Percentiles rank a stretch among this genome's conserved stretches.
Evolutionary conservation across 1,139 yeast genomes (phyloP).

Genomic region (Diutina pseudorugosa): DNA sequence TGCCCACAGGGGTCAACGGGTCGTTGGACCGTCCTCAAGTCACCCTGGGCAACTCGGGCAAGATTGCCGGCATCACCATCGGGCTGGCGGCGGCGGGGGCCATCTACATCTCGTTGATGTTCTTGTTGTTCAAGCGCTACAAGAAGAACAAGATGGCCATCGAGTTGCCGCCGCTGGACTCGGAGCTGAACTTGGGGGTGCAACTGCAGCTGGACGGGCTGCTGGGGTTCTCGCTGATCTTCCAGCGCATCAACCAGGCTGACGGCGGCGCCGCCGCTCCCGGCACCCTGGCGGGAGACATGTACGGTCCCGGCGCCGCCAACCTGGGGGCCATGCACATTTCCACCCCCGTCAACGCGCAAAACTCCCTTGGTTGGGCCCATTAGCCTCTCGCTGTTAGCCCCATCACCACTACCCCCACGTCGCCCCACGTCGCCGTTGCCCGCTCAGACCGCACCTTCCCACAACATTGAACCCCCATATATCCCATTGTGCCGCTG

Average conservation of each 20-base stretch:
- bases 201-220: conserved; percentile 10
- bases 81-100: conserved; percentile 63
- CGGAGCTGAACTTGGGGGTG: conserved; percentile 25
- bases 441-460: neutral
- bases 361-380: conserved; percentile 37
- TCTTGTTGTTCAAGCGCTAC: conserved; percentile 26
- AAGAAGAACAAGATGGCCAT: conserved; percentile 21
- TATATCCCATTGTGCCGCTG: neutral
- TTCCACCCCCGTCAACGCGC: conserved; percentile 34
- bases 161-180: conserved; percentile 32
- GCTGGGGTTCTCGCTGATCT: conserved; percentile 18
- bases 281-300: conserved; percentile 4
- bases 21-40: conserved; percentile 25
- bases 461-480: conserved; percentile 3
- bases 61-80: conserved; percentile 45
- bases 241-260: conserved; percentile 16
- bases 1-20: conserved; percentile 17
- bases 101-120: conserved; percentile 42
- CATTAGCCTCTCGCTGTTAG: too few species aligned
- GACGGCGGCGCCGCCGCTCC: conserved; percentile 1
- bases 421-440: neutral
- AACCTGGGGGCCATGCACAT: conserved; percentile 18
- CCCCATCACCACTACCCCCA: too few species aligned
- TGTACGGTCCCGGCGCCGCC: conserved; percentile 6
- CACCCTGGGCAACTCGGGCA: conserved; percentile 14